Percentiles rank a stretch among this genome's conserved stretches.
Evolutionary conservation across 257 asterid species (phyloP).

Genomic region (Phtheirospermum japonicum): DNA sequence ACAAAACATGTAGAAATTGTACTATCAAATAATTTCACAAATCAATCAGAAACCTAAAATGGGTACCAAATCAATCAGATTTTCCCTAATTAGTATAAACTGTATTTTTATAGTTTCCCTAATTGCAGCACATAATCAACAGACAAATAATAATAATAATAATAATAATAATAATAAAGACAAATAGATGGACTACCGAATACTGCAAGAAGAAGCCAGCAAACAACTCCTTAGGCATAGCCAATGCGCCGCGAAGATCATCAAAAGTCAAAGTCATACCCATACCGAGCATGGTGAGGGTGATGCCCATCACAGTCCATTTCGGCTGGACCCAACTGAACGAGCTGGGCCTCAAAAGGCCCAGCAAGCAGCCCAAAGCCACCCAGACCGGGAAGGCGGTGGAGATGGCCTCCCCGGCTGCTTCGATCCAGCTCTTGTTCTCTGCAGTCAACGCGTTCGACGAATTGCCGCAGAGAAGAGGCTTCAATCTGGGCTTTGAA

Average conservation of each 20-base stretch:
- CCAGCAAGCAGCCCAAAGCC: constrained; percentile 78
- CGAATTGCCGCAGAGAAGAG: constrained; percentile 47
- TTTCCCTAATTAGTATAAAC: too few species aligned
- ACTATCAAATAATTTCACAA: too few species aligned
- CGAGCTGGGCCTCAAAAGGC: constrained; percentile 56
- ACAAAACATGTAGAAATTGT: too few species aligned
- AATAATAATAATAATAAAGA: not conserved
- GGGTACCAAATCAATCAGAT: too few species aligned
- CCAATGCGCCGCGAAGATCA: constrained; percentile 79
- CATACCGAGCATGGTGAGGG: constrained; percentile 93
- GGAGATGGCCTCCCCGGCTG: constrained; percentile 57
- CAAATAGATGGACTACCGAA: constrained; percentile 44
- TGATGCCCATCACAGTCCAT: constrained; percentile 82
- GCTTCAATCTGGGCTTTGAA: constrained; percentile 19
- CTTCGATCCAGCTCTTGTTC: constrained; percentile 55
- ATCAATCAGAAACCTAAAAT: too few species aligned
- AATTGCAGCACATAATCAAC: too few species aligned
- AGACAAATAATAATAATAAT: not conserved
- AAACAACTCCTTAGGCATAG: constrained; percentile 81
- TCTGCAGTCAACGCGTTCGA: constrained; percentile 38
- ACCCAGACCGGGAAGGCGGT: constrained; percentile 88
- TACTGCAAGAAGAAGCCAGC: constrained; percentile 72
- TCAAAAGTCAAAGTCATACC: constrained; percentile 89
- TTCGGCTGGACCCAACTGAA: constrained; percentile 76
- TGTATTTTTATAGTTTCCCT: too few species aligned